Evolutionary conservation across 1,284 basidiomycete species (phyloP), one percentile per base, ranked within the genome.

Genomic region (Sanghuangporus weigelae): DNA sequence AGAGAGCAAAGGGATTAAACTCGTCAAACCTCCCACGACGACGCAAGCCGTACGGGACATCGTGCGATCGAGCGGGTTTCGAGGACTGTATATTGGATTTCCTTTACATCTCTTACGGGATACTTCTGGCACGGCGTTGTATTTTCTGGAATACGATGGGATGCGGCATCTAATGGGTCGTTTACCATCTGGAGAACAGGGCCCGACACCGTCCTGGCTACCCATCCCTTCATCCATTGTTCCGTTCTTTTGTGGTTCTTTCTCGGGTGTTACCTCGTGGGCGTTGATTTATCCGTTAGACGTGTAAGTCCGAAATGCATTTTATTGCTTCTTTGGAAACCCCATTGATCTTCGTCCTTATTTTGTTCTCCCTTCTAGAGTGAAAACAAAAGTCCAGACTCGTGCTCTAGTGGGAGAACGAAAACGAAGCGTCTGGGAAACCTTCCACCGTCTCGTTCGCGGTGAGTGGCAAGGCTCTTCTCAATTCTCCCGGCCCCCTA

Each of bases 321-420:
- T 26, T 46, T 48, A 57, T 36, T 26, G 12, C 35, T 14, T 42
- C 19, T 63, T 12, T 26, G 23, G 54, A 35, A 57, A 54, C 63
- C 10, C 61, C 23, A 14, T 14, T 63, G 23, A 46, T 46, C 44
- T 46, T 19, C 7, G 21, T n/a, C 16, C 44, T 46, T 19, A 46
- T 3, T 3, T 10, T 60, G 11, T 48, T 35, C 53, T 44, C 49
- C 42, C 50, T 14, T 73, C 69, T 69, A 92, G 94, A 59, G 92
- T 96, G 63, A 97, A 97, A 78, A 96, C 95, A 0, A 95, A 95
- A 72, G 83, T 96, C 40, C 94, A 97, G 73, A 90, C 95, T 71
- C 87, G 95, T 60, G 87, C 92, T 12, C 79, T 97, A 40, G 89
- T 93, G 3, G 90, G 90, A 51, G 84, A 89, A 67, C 81, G 79